phyloP scores from a whole-genome alignment of 495 filamentous ascomycete genomes.

The Hypoxylon lienhwacheense region DNA sequence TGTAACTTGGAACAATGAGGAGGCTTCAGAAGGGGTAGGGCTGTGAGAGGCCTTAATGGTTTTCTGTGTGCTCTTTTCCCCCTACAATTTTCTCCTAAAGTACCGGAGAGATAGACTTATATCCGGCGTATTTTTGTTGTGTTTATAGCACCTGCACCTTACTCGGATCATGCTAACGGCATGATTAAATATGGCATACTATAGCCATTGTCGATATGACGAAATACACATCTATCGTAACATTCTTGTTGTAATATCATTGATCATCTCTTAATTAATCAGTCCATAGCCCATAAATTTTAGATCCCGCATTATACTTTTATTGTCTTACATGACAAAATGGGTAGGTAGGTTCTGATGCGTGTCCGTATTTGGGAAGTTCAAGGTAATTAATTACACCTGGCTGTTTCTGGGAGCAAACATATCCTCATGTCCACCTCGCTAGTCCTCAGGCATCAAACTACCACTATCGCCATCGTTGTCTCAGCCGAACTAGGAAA shows the following conservation, averaged over 20 bases:
- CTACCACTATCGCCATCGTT: neutral
- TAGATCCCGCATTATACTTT: conserved; percentile 6
- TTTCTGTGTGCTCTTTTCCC: conserved; percentile 2
- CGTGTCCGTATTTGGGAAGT: too few species aligned
- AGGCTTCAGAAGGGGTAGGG: conserved; percentile 1
- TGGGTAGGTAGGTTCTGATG: neutral
- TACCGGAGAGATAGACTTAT: conserved; percentile 13
- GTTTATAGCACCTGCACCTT: conserved; percentile 26
- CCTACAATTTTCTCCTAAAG: neutral
- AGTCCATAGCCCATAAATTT: neutral
- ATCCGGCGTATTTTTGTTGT: conserved; percentile 27
- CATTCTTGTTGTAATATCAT: conserved; percentile 10
- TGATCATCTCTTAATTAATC: neutral
- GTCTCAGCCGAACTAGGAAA: too few species aligned
- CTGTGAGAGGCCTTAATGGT: conserved; percentile 8
- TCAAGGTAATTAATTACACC: too few species aligned
- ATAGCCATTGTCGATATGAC: conserved; percentile 21
- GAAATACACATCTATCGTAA: conserved; percentile 1
- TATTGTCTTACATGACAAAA: neutral
- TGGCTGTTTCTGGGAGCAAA: too few species aligned
- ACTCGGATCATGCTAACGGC: conserved; percentile 6
- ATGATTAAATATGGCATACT: conserved; percentile 20
- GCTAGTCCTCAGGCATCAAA: neutral
- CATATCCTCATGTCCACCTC: too few species aligned
- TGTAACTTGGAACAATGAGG: conserved; percentile 10